A percentile compares a stretch with the other conserved stretches of the same genome.
phyloP scores from a whole-genome alignment of 140 eudicot species.

The Senecio squalidus region DNA sequence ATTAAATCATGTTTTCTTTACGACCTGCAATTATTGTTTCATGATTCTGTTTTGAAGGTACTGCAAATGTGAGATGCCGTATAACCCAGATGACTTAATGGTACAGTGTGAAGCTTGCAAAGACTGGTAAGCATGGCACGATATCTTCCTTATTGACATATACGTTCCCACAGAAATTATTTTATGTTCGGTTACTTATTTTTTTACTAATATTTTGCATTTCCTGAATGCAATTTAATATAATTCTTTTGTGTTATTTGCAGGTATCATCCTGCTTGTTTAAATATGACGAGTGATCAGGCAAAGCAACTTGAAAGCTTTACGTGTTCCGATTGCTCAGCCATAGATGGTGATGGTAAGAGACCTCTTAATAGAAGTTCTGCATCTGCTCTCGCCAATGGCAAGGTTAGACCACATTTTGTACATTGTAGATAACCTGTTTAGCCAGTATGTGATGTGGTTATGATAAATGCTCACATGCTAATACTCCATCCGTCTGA shows the following conservation, averaged over 20 bases:
- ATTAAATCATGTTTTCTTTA: neutral
- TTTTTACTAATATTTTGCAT: neutral
- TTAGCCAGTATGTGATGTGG: neutral
- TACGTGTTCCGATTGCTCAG: constrained; percentile 46
- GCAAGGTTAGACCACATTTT: constrained; percentile 31
- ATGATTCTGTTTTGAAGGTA: constrained; percentile 46
- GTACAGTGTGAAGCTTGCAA: constrained; percentile 71
- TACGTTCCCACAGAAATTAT: neutral
- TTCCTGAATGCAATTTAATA: neutral
- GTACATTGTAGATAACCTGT: neutral
- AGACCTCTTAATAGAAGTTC: constrained; percentile 27
- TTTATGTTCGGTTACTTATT: neutral
- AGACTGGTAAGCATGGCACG: constrained; percentile 37
- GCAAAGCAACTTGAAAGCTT: constrained; percentile 59
- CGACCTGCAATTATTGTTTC: neutral
- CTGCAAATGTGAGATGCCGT: constrained; percentile 79
- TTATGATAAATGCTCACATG: neutral
- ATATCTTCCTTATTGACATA: neutral
- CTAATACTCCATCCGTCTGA: neutral
- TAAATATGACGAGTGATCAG: constrained; percentile 47
- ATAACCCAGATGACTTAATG: constrained; percentile 80
- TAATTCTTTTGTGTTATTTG: constrained; percentile 8
- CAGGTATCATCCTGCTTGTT: constrained; percentile 78
- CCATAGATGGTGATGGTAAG: constrained; percentile 29
- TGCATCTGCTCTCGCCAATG: constrained; percentile 29